Evolutionary conservation across 805 yeast species (phyloP).

Genomic region (Hanseniaspora pseudoguilliermondii): DNA sequence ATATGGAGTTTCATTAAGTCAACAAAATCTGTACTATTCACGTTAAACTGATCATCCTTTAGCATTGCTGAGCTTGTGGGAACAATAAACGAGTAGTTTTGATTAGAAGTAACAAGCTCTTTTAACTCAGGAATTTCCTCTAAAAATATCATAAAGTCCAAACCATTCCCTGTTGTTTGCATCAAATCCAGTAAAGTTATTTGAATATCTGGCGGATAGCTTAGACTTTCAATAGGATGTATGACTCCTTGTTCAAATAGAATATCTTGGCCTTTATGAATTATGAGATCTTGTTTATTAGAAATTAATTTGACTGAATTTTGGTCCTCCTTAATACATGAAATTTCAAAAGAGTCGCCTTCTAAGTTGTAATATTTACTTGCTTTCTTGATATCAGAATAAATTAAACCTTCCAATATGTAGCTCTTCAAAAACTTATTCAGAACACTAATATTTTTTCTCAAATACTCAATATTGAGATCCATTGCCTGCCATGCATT

Average conservation of each 20-base stretch:
- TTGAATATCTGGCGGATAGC: conserved; percentile 44
- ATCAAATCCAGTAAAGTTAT: conserved; percentile 48
- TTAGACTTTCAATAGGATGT: conserved; percentile 48
- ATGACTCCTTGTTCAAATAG: conserved; percentile 75
- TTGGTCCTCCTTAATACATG: conserved; percentile 14
- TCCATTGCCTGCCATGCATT: conserved; percentile 56
- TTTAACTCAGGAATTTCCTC: conserved; percentile 33
- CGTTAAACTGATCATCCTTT: conserved; percentile 36
- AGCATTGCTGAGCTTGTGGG: conserved; percentile 52
- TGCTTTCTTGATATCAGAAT: conserved; percentile 42
- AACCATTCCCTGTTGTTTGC: conserved; percentile 36
- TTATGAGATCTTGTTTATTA: conserved; percentile 18
- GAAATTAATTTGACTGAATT: conserved; percentile 15
- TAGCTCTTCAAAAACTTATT: conserved; percentile 42
- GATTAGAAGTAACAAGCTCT: conserved; percentile 31
- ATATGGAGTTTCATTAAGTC: conserved; percentile 57
- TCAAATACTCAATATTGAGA: conserved; percentile 46
- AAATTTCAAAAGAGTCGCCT: conserved; percentile 19
- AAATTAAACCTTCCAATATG: conserved; percentile 51
- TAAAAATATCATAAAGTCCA: conserved; percentile 36
- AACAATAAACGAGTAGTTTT: conserved; percentile 49
- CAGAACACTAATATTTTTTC: conserved; percentile 39
- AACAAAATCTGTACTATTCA: conserved; percentile 32
- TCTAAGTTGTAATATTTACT: conserved; percentile 25
- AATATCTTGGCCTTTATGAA: conserved; percentile 42